Evolutionary conservation across 352 stramenopile genomes (phyloP), one percentile per base, ranked within the genome.

Genomic region (Aphanomyces invadans): DNA sequence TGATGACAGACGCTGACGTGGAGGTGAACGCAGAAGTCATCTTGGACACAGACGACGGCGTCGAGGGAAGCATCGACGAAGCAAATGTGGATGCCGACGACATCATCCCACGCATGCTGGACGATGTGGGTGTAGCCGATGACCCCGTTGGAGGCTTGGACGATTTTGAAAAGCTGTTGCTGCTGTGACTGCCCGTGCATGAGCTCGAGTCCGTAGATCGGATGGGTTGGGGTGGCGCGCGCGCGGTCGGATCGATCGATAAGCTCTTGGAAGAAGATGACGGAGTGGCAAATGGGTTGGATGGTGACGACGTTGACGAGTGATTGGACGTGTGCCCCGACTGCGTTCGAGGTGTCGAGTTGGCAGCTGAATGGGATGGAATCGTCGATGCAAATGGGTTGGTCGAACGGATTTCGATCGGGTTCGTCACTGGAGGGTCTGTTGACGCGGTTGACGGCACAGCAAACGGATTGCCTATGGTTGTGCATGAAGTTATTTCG

Each of bases 41-140:
- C 31, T 65, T 65, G 42, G 57, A 65, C 4, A 65, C 57, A 5
- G 57, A 65, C 26, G 57, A 44, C 26, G 57, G 57, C n/a, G 57
- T 65, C 0, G 57, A 56, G 10, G 57, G 57, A 7, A 65, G 33
- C 60, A 67, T 67, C 32, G 38, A 57, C 15, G 45, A 55, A 15
- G 42, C 60, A 67, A 57, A 67, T 3, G 21, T 39, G 9, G 60
- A 56, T 15, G 60, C 60, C 29, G 36, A 56, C 21, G 60, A 59
- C 60, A 67, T 67, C 60, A 67, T 67, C 7, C 49, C 23, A 26
- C 49, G 49, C 49, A 57, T 57, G 19, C 49, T 57, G 19, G 49
- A 57, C 29, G 19, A 15, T 7, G 49, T 32, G 11, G 36, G 7
- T 15, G 36, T 42, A 15, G 36, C 7, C 3, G 54, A 62, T 17